Evolutionary conservation across 257 asterid species (phyloP).

Genomic region (Euphrasia confusa): DNA sequence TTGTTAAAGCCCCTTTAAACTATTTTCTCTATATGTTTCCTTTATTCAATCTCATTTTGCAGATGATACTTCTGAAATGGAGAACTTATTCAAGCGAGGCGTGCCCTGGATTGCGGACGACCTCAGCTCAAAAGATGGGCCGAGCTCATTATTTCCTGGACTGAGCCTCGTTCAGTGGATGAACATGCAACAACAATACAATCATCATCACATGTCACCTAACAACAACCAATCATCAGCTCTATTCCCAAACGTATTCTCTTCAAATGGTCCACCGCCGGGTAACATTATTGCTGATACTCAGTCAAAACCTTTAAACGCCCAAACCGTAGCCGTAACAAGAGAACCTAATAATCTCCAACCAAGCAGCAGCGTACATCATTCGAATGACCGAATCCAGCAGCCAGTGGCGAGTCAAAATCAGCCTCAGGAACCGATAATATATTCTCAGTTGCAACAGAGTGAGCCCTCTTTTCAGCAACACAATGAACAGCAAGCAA

Average conservation of each 20-base stretch:
- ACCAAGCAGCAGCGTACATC: slow-evolving; percentile 43
- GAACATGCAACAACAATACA: slow-evolving; percentile 78
- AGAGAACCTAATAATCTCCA: slow-evolving; percentile 44
- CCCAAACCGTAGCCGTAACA: slow-evolving; percentile 58
- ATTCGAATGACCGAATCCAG: slow-evolving; percentile 42
- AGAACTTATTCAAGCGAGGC: slow-evolving; percentile 62
- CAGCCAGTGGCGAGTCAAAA: slow-evolving; percentile 42
- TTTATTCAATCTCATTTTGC: slow-evolving; percentile 7
- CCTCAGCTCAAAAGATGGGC: slow-evolving; percentile 64
- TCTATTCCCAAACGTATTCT: slow-evolving; percentile 26
- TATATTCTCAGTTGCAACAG: slow-evolving; percentile 46
- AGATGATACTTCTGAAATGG: slow-evolving; percentile 75
- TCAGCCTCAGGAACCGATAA: slow-evolving; percentile 37
- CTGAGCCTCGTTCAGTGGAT: slow-evolving; percentile 93
- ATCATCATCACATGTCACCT: slow-evolving; percentile 33
- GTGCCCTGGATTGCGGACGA: slow-evolving; percentile 89
- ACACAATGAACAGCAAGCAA: slow-evolving; percentile 47
- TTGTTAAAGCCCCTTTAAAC: not conserved
- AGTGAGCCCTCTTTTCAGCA: slow-evolving; percentile 60
- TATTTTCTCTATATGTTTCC: not conserved
- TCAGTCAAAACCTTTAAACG: slow-evolving; percentile 63
- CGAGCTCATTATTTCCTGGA: slow-evolving; percentile 81
- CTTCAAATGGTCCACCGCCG: slow-evolving; percentile 19
- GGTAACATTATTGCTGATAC: slow-evolving; percentile 27
- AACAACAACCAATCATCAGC: slow-evolving; percentile 45